These are phyloP conservation scores for Candida endomychidarum DNA, from an alignment of 805 yeast genomes.

Conservation along the genomic window DNA sequence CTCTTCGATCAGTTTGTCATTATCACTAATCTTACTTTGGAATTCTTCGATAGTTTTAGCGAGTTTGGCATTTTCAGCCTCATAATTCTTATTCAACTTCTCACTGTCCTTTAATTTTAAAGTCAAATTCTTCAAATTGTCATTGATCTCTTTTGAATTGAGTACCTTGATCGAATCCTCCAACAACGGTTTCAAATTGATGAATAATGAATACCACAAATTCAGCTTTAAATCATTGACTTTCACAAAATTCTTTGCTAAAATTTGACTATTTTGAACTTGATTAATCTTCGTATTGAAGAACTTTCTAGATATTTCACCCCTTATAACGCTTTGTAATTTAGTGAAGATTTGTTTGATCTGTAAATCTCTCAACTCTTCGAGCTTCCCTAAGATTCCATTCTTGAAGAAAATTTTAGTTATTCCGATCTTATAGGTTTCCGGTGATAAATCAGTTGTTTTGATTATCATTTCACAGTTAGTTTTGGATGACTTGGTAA, in stretches of 20 bases:
- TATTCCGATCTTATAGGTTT: conserved; percentile 64
- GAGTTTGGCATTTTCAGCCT: conserved; percentile 40
- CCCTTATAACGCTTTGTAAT: conserved; percentile 68
- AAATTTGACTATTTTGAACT: conserved; percentile 66
- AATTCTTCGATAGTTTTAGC: conserved; percentile 31
- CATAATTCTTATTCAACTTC: conserved; percentile 27
- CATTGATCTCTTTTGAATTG: conserved; percentile 56
- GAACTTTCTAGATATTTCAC: conserved; percentile 53
- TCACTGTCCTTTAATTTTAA: conserved; percentile 39
- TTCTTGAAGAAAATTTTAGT: conserved; percentile 74
- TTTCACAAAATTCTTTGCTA: conserved; percentile 59
- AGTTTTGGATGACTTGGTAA: conserved; percentile 51
- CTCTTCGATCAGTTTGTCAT: conserved; percentile 36
- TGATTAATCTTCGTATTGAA: conserved; percentile 52
- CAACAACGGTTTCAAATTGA: conserved; percentile 72
- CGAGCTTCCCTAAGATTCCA: conserved; percentile 77
- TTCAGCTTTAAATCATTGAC: conserved; percentile 46
- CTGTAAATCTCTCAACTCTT: conserved; percentile 68
- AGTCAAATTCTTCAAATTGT: conserved; percentile 54
- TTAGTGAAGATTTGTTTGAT: conserved; percentile 54
- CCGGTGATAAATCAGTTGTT: conserved; percentile 57
- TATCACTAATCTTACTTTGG: conserved; percentile 33
- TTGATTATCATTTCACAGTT: conserved; percentile 68
- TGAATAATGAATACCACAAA: conserved; percentile 79
- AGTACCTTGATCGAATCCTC: conserved; percentile 60